Conservation (phyloP, 2,329 filamentous ascomycete genomes). For the Chaetomium olivaceum region DNA sequence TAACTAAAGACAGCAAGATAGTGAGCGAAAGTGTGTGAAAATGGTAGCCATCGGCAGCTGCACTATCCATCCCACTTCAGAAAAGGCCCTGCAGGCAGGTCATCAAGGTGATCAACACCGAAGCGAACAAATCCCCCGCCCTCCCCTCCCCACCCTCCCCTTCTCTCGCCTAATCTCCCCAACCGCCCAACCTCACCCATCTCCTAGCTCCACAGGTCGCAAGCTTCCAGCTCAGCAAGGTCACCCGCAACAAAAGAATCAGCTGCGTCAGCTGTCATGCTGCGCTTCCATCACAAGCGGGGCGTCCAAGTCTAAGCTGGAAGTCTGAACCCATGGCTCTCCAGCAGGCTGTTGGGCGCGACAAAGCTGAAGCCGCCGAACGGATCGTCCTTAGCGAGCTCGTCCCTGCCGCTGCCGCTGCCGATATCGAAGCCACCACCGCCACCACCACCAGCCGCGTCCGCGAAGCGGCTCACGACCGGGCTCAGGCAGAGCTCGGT, state of each 20-base stretch:
- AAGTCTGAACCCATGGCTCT: conserved; percentile 46
- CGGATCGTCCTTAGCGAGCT: conserved; percentile 52
- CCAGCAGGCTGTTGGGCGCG: conserved; percentile 58
- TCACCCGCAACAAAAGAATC: not conserved
- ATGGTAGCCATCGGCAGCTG: not conserved
- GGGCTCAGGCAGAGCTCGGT: conserved; percentile 83
- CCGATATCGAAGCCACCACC: not conserved
- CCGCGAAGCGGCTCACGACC: conserved; percentile 48
- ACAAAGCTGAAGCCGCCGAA: conserved; percentile 68
- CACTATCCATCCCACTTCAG: not conserved
- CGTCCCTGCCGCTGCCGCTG: conserved; percentile 1
- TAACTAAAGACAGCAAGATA: not conserved
- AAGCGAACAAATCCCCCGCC: not conserved
- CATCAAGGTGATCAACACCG: not conserved
- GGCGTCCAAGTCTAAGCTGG: conserved; percentile 4
- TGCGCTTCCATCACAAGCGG: not conserved
- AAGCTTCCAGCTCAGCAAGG: conserved; percentile 7
- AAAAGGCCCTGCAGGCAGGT: not conserved
- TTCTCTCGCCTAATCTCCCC: not conserved
- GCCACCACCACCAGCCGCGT: conserved; percentile 28
- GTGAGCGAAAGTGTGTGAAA: not conserved
- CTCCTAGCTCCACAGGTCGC: not conserved
- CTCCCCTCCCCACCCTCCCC: not conserved
- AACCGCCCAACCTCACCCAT: not conserved
- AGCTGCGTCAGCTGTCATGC: not conserved